These are phyloP conservation scores for Aplosporella prunicola DNA, from an alignment of 2,329 filamentous ascomycete genomes.

Conservation along the genomic window DNA sequence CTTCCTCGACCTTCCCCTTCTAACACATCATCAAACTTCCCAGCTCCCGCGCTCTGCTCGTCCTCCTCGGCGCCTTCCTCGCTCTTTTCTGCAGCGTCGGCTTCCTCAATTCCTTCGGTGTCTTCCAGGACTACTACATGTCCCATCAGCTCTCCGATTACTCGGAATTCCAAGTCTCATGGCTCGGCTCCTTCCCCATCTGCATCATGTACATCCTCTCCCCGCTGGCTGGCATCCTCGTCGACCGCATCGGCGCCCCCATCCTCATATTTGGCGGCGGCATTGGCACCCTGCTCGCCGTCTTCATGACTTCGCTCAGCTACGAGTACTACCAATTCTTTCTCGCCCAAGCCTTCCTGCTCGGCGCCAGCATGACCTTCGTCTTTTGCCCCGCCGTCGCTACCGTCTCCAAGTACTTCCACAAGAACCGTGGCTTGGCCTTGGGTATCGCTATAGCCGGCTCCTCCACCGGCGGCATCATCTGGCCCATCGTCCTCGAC, in stretches of 20 bases:
- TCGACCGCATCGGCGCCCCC: neutral
- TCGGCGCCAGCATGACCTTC: conserved; percentile 33
- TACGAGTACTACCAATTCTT: conserved; percentile 26
- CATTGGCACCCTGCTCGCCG: neutral
- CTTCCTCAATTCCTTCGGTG: conserved; percentile 16
- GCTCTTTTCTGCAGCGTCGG: conserved; percentile 1
- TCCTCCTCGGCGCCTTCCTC: conserved; percentile 1
- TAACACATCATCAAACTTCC: too few species aligned
- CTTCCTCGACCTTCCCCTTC: too few species aligned
- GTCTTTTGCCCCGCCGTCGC: conserved; percentile 31
- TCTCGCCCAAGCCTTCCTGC: conserved; percentile 31
- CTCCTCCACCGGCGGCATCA: conserved; percentile 32
- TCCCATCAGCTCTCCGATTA: conserved; percentile 14
- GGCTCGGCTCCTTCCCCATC: neutral
- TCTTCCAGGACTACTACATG: conserved; percentile 27
- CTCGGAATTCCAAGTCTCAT: neutral
- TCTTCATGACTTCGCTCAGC: conserved; percentile 12
- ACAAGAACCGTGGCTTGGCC: conserved; percentile 28
- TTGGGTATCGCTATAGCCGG: conserved; percentile 33
- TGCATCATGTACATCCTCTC: neutral
- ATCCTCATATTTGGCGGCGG: conserved; percentile 1
- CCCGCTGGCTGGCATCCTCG: neutral
- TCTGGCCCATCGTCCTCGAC: conserved; percentile 36
- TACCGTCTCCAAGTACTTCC: conserved; percentile 36
- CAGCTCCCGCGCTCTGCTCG: neutral